Percentiles rank a stretch among this genome's conserved stretches.
Evolutionary conservation across 1,139 yeast species (phyloP).

Genomic region (Yamadazyma buinensis): DNA sequence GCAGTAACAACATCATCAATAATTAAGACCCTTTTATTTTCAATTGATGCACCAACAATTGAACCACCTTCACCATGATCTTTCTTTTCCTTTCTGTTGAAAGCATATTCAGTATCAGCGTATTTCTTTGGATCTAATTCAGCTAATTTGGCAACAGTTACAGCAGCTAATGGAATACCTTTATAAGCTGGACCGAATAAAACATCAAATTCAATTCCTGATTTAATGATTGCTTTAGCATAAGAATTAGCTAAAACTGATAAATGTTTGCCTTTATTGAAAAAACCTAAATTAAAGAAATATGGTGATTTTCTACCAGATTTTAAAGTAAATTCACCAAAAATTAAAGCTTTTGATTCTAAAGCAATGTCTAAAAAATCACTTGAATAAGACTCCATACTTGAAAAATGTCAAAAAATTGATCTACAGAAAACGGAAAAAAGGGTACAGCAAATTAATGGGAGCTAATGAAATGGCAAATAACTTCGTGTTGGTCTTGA

Average conservation of each 20-base stretch:
- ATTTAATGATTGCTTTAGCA: constrained; percentile 79
- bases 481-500: too few species aligned
- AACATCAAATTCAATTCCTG: constrained; percentile 82
- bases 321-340: constrained; percentile 85
- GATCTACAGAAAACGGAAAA: not conserved
- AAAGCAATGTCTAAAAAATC: constrained; percentile 78
- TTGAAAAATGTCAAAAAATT: not conserved
- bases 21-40: constrained; percentile 69
- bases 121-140: constrained; percentile 82
- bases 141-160: constrained; percentile 86
- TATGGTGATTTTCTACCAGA: constrained; percentile 95
- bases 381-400: constrained; percentile 46
- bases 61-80: constrained; percentile 98
- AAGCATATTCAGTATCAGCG: constrained; percentile 62
- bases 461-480: too few species aligned
- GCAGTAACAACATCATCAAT: constrained; percentile 98
- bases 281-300: constrained; percentile 90
- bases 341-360: constrained; percentile 75
- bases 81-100: constrained; percentile 88
- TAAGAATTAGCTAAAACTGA: constrained; percentile 81
- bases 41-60: constrained; percentile 79
- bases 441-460: not conserved
- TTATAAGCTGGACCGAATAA: constrained; percentile 97
- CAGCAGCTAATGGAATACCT: constrained; percentile 93
- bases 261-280: constrained; percentile 75